Evolutionary conservation across 306 rosid genomes (phyloP), one percentile per base, ranked within the genome.

Genomic region (Senna siamea): DNA sequence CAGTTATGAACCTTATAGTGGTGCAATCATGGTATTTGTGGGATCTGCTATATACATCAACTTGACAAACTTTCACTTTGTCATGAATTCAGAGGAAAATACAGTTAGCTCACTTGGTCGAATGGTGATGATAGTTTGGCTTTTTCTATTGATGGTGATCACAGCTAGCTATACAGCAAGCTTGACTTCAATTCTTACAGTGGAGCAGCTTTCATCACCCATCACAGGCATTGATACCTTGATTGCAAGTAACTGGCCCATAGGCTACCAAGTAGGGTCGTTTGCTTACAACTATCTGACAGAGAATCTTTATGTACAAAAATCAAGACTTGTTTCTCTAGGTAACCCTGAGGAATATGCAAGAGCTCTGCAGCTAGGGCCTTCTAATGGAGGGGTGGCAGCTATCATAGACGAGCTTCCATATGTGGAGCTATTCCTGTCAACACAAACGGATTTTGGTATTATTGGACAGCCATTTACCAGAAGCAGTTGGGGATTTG

Each of bases 111-210:
- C 96, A 12, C 97, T 91, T 17, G 89, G 90, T 58, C 84, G 89
- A 79, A 85, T 94, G 96, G 97, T 94, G 85, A 91, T 94, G 98
- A 86, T 94, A 74, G 85, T 91, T 2, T 94, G 98, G 97, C 89
- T 94, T 79, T 94, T 94, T 81, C 84, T 91, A 30, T 81, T 94
- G 88, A 86, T 94, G 98, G 98, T 94, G 78, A 87, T 94, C 86
- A 88, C 88, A 2, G 85, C 96, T 68, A 91, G 98, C 92, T 94
- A 94, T 74, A 94, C 96, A 32, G 98, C 98, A 17, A 89, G 85
- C 84, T 84, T 94, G 86, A 94, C 96, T 74, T 93, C 98, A 70
- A 89, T 91, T 84, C 98, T 93, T 50, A 93, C 98, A 2, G 88
- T 93, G 80, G 95, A 94, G 77, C 90, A 89, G 82, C 96, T 94